Percentiles rank a stretch among this genome's conserved stretches.
These are phyloP conservation scores for Diutina catenulata DNA, from an alignment of 1,139 yeast genomes.

Conservation along the genomic window DNA sequence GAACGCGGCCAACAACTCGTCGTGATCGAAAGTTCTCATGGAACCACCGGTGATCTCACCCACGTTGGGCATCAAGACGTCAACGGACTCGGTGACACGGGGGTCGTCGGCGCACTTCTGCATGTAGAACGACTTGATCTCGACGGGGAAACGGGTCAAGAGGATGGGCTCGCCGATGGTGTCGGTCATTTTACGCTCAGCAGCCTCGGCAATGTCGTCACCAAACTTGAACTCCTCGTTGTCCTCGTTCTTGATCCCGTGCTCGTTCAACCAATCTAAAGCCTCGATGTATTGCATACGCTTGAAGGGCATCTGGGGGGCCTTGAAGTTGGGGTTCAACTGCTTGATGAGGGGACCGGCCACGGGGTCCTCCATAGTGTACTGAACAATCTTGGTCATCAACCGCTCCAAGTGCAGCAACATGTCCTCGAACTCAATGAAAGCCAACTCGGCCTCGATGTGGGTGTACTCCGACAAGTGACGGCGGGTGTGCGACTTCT, in stretches of 20 bases:
- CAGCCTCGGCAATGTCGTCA: conserved; percentile 98
- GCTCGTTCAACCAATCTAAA: conserved; percentile 92
- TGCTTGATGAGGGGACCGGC: conserved; percentile 84
- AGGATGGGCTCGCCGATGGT: conserved; percentile 85
- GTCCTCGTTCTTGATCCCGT: conserved; percentile 87
- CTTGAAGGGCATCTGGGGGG: conserved; percentile 79
- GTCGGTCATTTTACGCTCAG: conserved; percentile 98
- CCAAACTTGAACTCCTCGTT: conserved; percentile 90
- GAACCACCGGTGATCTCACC: conserved; percentile 99
- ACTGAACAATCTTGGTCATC: conserved; percentile 56
- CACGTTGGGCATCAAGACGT: conserved; percentile 95
- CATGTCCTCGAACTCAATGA: conserved; percentile 77
- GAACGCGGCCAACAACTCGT: conserved; percentile 81
- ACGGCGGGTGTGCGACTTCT: conserved; percentile 97
- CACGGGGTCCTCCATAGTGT: conserved; percentile 77
- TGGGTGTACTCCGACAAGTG: conserved; percentile 96
- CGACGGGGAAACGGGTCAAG: conserved; percentile 90
- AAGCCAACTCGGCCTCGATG: conserved; percentile 87
- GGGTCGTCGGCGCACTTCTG: conserved; percentile 82
- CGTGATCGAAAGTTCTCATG: conserved; percentile 82
- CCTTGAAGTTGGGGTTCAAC: conserved; percentile 80
- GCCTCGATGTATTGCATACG: conserved; percentile 90
- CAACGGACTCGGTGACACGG: conserved; percentile 95
- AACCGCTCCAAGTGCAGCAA: conserved; percentile 76
- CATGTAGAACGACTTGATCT: conserved; percentile 97